phyloP scores from a whole-genome alignment of 2,329 filamentous ascomycete genomes.

The Colletotrichum lindemuthianum region DNA sequence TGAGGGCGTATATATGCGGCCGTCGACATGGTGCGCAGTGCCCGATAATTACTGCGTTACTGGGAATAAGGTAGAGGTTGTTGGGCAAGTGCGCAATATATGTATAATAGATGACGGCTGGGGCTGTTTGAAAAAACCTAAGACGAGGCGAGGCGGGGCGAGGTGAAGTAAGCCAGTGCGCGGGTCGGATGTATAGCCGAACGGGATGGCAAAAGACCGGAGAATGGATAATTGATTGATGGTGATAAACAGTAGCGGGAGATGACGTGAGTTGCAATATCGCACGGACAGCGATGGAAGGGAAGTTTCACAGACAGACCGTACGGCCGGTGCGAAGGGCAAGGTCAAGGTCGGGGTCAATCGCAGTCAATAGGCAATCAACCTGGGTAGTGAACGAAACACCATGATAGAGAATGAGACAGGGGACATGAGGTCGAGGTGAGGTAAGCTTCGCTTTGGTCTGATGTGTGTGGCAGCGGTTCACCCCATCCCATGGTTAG shows the following conservation, averaged over 20 bases:
- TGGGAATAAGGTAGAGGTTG: no score
- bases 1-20: not conserved
- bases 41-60: no score
- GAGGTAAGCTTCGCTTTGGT: not conserved
- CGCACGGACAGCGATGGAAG: slow-evolving; percentile 15
- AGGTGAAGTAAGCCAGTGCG: not conserved
- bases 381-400: not conserved
- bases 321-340: slow-evolving; percentile 11
- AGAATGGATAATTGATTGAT: not conserved
- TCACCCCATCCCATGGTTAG: no score
- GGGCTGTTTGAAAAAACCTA: not conserved
- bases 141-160: slow-evolving; percentile 11
- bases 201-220: not conserved
- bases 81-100: no score
- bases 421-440: not conserved
- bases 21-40: no score
- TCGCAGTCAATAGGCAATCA: not conserved
- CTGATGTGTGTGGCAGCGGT: no score
- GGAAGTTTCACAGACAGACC: slow-evolving; percentile 24
- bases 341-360: slow-evolving; percentile 14
- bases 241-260: slow-evolving; percentile 21
- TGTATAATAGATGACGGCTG: no score
- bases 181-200: no score
- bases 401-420: no score
- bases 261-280: slow-evolving; percentile 28